Conservation (phyloP, 2,329 filamentous ascomycete species). For the Rosellinia necatrix region DNA sequence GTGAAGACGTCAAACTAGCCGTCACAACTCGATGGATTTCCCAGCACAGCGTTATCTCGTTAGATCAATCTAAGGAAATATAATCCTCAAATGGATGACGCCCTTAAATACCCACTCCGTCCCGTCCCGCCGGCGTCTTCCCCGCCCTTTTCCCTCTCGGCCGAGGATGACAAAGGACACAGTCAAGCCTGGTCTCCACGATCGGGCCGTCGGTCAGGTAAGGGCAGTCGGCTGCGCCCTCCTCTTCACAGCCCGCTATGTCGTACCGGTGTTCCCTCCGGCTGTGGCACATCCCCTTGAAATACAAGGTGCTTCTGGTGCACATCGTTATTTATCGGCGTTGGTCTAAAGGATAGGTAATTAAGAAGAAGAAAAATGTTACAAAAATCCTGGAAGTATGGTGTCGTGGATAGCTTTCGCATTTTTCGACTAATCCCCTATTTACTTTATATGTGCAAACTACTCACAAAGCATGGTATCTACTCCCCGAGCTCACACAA, state of each 20-base stretch:
- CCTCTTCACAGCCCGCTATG: background rate
- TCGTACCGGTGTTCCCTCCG: constrained; percentile 14
- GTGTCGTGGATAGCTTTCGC: no score
- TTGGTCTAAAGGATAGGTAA: background rate
- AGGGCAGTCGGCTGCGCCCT: background rate
- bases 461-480: no score
- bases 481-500: no score
- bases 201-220: constrained; percentile 2
- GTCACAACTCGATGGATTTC: no score
- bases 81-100: background rate
- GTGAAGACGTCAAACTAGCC: no score
- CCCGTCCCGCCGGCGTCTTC: background rate
- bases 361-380: no score
- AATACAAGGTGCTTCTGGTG: constrained; percentile 9
- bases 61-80: no score
- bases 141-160: background rate
- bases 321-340: constrained; percentile 8
- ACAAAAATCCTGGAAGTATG: no score
- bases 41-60: no score
- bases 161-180: constrained; percentile 10
- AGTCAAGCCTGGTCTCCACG: constrained; percentile 12
- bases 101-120: background rate
- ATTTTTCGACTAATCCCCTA: no score
- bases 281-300: constrained; percentile 19
- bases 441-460: no score